Evolutionary conservation across 164 flowering plant genomes (phyloP).

Genomic region (Vitis rupestris): DNA sequence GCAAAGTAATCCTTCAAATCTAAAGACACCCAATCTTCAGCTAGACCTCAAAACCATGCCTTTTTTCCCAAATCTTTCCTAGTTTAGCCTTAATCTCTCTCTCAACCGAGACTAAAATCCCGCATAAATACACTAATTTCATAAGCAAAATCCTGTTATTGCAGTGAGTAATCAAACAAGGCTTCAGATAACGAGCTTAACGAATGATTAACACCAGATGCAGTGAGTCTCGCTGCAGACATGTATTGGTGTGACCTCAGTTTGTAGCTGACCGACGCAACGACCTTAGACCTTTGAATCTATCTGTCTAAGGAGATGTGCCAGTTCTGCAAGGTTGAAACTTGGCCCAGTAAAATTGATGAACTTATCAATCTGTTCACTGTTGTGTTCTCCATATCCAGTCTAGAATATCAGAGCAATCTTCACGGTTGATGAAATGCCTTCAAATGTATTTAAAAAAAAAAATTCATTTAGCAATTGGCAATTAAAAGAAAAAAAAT

Average conservation of each 20-base stretch:
- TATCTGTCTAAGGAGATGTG: too few relatives aligned
- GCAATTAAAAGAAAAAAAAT: background rate
- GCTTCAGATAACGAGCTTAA: background rate
- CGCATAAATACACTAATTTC: too few relatives aligned
- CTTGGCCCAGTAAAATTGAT: background rate
- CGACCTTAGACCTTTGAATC: background rate
- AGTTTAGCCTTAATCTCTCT: too few relatives aligned
- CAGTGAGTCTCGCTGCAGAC: background rate
- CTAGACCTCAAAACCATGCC: too few relatives aligned
- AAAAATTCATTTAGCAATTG: background rate
- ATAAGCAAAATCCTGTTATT: background rate
- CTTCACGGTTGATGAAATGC: conserved; percentile 54
- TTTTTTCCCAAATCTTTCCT: too few relatives aligned
- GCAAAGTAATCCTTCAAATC: too few relatives aligned
- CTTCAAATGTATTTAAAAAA: conserved; percentile 35
- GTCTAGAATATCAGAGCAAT: conserved; percentile 59
- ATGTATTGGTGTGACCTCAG: background rate
- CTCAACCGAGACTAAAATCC: too few relatives aligned
- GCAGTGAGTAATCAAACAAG: background rate
- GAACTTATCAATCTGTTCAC: background rate
- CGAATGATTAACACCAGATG: too few relatives aligned
- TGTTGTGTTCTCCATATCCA: conserved; percentile 64
- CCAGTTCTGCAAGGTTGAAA: too few relatives aligned
- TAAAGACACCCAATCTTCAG: too few relatives aligned
- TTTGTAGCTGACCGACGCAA: background rate